phyloP scores from a whole-genome alignment of 2,329 filamentous ascomycete genomes.

The Penicillium frequentans region DNA sequence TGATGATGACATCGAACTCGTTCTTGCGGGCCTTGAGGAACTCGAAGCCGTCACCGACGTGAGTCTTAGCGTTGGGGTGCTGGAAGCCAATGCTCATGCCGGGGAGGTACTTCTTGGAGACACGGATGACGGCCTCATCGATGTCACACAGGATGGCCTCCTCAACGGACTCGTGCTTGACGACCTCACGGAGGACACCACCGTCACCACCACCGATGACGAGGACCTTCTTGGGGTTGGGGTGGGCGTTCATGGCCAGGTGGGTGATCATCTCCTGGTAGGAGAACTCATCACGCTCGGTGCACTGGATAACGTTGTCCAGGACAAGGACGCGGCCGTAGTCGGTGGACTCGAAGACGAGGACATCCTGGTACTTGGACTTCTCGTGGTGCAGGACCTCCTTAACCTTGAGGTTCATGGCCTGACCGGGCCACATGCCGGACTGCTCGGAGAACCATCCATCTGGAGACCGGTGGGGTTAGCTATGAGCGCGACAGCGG shows the following conservation, averaged over 20 bases:
- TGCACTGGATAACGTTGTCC: conserved; percentile 99
- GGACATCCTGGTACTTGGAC: conserved; percentile 97
- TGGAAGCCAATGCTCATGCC: conserved; percentile 90
- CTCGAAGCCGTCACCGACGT: conserved; percentile 97
- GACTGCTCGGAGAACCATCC: conserved; percentile 99
- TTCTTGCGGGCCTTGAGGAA: conserved; percentile 97
- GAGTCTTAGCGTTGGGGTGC: conserved; percentile 88
- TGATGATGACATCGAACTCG: conserved; percentile 98
- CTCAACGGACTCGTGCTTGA: conserved; percentile 98
- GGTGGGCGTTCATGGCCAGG: conserved; percentile 97
- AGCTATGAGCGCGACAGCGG: neutral
- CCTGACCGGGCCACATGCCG: conserved; percentile 98
- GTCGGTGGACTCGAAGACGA: conserved; percentile 98
- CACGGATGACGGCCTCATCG: conserved; percentile 96
- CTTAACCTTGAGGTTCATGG: conserved; percentile 97
- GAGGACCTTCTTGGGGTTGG: conserved; percentile 95
- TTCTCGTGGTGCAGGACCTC: conserved; percentile 99
- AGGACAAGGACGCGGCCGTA: conserved; percentile 94
- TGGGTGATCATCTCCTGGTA: conserved; percentile 99
- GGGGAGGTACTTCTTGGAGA: conserved; percentile 97
- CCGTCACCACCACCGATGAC: conserved; percentile 98
- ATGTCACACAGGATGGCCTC: conserved; percentile 97
- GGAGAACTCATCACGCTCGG: conserved; percentile 97
- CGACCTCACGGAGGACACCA: conserved; percentile 94
- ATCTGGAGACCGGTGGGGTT: conserved; percentile 60